These are phyloP conservation scores for Amaranthus cruentus DNA, from an alignment of 148 eudicot species.

Conservation along the genomic window DNA sequence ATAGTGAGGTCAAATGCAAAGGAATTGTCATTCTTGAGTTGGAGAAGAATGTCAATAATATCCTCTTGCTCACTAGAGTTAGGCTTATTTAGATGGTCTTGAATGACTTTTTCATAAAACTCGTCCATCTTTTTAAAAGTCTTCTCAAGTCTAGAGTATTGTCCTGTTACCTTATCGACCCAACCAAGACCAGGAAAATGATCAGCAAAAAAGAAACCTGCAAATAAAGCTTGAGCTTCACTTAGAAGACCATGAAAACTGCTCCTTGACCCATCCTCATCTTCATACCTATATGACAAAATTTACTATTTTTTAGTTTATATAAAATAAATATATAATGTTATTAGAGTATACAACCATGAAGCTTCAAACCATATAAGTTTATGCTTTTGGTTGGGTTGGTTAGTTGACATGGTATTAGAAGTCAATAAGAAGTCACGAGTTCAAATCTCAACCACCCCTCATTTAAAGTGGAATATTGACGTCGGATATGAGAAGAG, in stretches of 20 bases:
- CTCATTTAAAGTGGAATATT: too few relatives aligned
- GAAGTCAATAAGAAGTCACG: too few relatives aligned
- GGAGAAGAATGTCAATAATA: constrained; percentile 30
- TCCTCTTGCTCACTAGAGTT: constrained; percentile 19
- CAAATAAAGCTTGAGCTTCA: constrained; percentile 18
- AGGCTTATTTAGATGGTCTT: constrained; percentile 20
- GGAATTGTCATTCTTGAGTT: constrained; percentile 16
- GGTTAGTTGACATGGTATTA: too few relatives aligned
- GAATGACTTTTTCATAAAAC: constrained; percentile 27
- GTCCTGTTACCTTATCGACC: constrained; percentile 26
- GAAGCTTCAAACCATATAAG: too few relatives aligned
- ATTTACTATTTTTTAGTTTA: background rate
- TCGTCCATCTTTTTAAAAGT: constrained; percentile 17
- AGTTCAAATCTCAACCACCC: too few relatives aligned
- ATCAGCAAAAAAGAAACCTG: constrained; percentile 21
- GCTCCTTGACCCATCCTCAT: constrained; percentile 1
- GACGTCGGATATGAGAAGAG: too few relatives aligned
- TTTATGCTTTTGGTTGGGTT: too few relatives aligned
- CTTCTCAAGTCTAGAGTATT: constrained; percentile 19
- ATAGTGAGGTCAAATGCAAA: constrained; percentile 25
- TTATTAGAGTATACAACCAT: too few relatives aligned
- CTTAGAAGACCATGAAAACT: constrained; percentile 18
- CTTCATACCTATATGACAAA: constrained; percentile 15
- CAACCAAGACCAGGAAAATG: constrained; percentile 28
- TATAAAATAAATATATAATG: background rate